A percentile compares a stretch with the other conserved stretches of the same genome.
Evolutionary conservation across 352 stramenopile species (phyloP).

Genomic region (Globisporangium okanoganense): DNA sequence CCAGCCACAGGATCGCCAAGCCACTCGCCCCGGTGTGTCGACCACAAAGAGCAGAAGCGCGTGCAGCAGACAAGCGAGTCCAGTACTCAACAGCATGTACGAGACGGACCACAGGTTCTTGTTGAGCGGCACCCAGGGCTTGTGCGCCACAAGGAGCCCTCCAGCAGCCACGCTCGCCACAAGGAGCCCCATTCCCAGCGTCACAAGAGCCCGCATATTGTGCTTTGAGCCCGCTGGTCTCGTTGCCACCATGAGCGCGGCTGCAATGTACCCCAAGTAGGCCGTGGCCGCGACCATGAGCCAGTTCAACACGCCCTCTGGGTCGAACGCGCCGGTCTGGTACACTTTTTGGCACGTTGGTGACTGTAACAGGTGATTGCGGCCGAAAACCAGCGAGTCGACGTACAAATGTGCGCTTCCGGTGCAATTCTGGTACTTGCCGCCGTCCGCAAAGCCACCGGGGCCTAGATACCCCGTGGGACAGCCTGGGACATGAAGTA

Average conservation of each 20-base stretch:
- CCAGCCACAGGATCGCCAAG: slow-evolving; percentile 17
- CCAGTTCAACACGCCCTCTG: slow-evolving; percentile 77
- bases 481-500: slow-evolving; percentile 55
- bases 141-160: slow-evolving; percentile 7
- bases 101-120: slow-evolving; percentile 86
- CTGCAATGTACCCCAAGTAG: slow-evolving; percentile 64
- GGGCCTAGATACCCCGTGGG: slow-evolving; percentile 72
- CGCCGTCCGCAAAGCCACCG: slow-evolving; percentile 44
- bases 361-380: slow-evolving; percentile 54
- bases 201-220: slow-evolving; percentile 7
- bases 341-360: slow-evolving; percentile 60
- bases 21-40: slow-evolving; percentile 12
- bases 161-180: slow-evolving; percentile 12
- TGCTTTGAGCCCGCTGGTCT: neutral
- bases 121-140: slow-evolving; percentile 62
- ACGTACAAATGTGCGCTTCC: slow-evolving; percentile 75
- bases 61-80: slow-evolving; percentile 29
- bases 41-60: slow-evolving; percentile 20
- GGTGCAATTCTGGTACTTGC: slow-evolving; percentile 56
- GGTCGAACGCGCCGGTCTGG: slow-evolving; percentile 61
- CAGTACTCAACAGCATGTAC: slow-evolving; percentile 52
- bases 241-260: slow-evolving; percentile 21
- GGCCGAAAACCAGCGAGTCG: slow-evolving; percentile 56
- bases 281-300: slow-evolving; percentile 55
- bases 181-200: neutral